Conservation (phyloP, 495 filamentous ascomycete genomes). For the Daldinia vernicosa region DNA sequence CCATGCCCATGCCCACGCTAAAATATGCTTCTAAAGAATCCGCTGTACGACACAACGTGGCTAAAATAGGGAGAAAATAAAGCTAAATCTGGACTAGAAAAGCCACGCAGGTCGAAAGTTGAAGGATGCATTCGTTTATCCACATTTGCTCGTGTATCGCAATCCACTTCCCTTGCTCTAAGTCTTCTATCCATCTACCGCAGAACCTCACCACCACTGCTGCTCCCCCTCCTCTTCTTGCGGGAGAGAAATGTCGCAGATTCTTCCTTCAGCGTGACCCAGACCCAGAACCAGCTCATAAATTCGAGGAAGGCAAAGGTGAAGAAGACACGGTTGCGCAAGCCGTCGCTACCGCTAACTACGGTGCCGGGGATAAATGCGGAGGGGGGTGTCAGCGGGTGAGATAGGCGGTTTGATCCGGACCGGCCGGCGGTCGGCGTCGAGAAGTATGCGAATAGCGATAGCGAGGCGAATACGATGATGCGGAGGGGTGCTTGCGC, state of each 20-base stretch:
- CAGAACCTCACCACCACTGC: slow-evolving; percentile 18
- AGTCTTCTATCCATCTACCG: not conserved
- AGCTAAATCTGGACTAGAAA: not conserved
- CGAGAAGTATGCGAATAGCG: slow-evolving; percentile 74
- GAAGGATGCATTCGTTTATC: not conserved
- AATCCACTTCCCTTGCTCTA: not conserved
- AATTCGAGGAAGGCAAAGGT: slow-evolving; percentile 86
- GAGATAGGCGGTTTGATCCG: slow-evolving; percentile 34
- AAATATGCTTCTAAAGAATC: slow-evolving; percentile 19
- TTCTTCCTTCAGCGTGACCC: slow-evolving; percentile 64
- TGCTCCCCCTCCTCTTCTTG: slow-evolving; percentile 47
- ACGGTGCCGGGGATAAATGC: slow-evolving; percentile 22
- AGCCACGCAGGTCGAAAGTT: not conserved
- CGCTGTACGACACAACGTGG: not conserved
- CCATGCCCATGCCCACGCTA: slow-evolving; percentile 16
- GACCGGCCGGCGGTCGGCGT: slow-evolving; percentile 46
- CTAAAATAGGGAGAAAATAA: not conserved
- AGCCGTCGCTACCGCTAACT: slow-evolving; percentile 60
- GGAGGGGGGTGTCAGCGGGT: slow-evolving; percentile 37
- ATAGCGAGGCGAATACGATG: slow-evolving; percentile 68
- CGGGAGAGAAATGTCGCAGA: slow-evolving; percentile 48
- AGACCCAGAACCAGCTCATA: slow-evolving; percentile 87
- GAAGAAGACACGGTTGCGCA: slow-evolving; percentile 84
- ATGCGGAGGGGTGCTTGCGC: slow-evolving; percentile 74
- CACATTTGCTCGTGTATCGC: not conserved